A percentile compares a stretch with the other conserved stretches of the same genome.
Conservation (phyloP, 2,329 filamentous ascomycete species). For the Diaporthe australafricana region DNA sequence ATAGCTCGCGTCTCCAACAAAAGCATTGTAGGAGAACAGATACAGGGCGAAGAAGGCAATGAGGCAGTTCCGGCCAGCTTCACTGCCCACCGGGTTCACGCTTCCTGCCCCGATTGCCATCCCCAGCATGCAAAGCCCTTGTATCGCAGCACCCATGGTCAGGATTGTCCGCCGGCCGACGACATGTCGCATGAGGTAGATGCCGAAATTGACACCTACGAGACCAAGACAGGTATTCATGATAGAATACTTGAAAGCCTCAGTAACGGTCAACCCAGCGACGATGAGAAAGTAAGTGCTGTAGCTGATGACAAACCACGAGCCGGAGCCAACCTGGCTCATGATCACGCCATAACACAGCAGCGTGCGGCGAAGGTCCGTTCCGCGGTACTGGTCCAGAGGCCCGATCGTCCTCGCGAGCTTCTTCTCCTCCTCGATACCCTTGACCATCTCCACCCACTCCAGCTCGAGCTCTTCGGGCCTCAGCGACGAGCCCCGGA, state of each 20-base stretch:
- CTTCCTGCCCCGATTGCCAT: slow-evolving; percentile 51
- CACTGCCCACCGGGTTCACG: slow-evolving; percentile 39
- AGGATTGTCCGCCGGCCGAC: slow-evolving; percentile 59
- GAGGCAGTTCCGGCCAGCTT: slow-evolving; percentile 46
- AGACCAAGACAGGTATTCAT: slow-evolving; percentile 63
- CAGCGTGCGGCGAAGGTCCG: slow-evolving; percentile 60
- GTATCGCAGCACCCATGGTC: slow-evolving; percentile 57
- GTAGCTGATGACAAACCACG: slow-evolving; percentile 64
- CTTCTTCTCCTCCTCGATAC: slow-evolving; percentile 53
- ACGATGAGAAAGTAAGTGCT: slow-evolving; percentile 61
- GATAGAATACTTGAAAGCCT: slow-evolving; percentile 61
- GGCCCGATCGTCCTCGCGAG: slow-evolving; percentile 46
- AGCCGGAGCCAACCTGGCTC: slow-evolving; percentile 56
- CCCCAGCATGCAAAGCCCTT: slow-evolving; percentile 57
- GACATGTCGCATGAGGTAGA: slow-evolving; percentile 59
- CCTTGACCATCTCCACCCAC: slow-evolving; percentile 53
- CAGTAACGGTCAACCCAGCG: slow-evolving; percentile 51
- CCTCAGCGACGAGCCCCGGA: slow-evolving; percentile 46
- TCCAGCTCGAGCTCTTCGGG: slow-evolving; percentile 51
- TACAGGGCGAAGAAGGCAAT: slow-evolving; percentile 51
- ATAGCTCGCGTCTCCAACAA: slow-evolving; percentile 54
- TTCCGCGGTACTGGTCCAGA: slow-evolving; percentile 55
- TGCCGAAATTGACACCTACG: slow-evolving; percentile 59
- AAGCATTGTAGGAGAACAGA: slow-evolving; percentile 51
- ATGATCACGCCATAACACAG: slow-evolving; percentile 62